Conservation (phyloP, 495 filamentous ascomycete genomes). For the Clavariopsis aquatica region DNA sequence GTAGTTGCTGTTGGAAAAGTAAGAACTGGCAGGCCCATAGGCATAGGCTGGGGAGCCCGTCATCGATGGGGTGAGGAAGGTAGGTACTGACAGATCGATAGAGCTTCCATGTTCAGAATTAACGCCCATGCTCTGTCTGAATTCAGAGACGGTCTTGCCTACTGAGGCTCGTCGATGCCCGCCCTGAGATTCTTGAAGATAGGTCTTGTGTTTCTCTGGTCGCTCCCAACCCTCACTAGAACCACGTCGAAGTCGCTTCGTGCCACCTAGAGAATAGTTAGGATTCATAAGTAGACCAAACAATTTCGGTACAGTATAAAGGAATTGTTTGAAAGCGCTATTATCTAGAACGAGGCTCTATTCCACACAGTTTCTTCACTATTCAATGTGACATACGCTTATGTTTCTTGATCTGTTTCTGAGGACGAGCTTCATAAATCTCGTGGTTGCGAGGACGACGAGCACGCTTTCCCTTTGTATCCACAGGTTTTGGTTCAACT, state of each 20-base stretch:
- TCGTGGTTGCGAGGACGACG: slow-evolving; percentile 2
- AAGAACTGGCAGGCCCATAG: background rate
- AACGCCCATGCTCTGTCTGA: background rate
- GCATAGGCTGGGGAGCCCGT: background rate
- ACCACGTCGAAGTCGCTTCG: slow-evolving; percentile 11
- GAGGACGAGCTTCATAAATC: slow-evolving; percentile 6
- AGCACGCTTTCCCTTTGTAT: background rate
- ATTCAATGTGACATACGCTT: background rate
- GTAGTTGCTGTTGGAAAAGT: background rate
- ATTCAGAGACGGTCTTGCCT: background rate
- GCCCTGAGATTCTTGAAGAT: background rate
- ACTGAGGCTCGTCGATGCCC: background rate
- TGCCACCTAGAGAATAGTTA: no score
- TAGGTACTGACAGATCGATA: slow-evolving; percentile 1
- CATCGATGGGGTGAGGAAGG: background rate
- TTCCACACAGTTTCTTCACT: no score
- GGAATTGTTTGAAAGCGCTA: background rate
- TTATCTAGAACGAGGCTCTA: no score
- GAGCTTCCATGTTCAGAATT: background rate
- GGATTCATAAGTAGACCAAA: no score
- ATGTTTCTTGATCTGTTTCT: background rate
- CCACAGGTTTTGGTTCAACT: background rate
- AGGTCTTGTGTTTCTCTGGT: background rate
- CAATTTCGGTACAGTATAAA: no score
- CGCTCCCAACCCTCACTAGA: slow-evolving; percentile 5